These are phyloP conservation scores for Botrytis sinoallii DNA, from an alignment of 2,329 filamentous ascomycete species.

Conservation along the genomic window DNA sequence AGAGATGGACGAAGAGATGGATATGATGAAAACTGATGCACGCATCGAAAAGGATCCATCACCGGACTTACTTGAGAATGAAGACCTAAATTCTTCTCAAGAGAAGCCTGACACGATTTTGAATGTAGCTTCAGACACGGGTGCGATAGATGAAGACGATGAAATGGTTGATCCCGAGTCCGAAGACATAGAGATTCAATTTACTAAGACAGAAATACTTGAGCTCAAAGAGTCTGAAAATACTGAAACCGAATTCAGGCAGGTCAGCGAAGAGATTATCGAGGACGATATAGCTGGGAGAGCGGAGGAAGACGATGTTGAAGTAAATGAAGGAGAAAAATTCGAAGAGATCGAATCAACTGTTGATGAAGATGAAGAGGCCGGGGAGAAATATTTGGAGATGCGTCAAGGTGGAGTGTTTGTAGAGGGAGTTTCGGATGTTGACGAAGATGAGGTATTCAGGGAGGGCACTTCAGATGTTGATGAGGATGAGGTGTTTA, in stretches of 20 bases:
- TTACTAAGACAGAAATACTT: background rate
- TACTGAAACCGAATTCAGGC: background rate
- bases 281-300: background rate
- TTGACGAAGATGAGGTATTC: background rate
- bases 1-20: constrained; percentile 7
- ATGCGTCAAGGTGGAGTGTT: background rate
- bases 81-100: background rate
- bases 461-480: background rate
- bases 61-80: background rate
- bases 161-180: background rate
- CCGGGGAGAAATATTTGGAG: background rate
- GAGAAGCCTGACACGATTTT: background rate
- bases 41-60: background rate
- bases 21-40: background rate
- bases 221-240: background rate
- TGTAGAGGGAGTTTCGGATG: background rate
- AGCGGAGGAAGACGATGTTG: background rate
- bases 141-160: background rate
- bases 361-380: background rate
- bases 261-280: background rate
- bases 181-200: background rate
- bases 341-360: background rate
- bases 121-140: background rate
- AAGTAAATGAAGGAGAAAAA: background rate
- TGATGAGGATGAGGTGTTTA: background rate